These are phyloP conservation scores for Mallotus repandus DNA, from an alignment of 441 rosid species.

Conservation along the genomic window DNA sequence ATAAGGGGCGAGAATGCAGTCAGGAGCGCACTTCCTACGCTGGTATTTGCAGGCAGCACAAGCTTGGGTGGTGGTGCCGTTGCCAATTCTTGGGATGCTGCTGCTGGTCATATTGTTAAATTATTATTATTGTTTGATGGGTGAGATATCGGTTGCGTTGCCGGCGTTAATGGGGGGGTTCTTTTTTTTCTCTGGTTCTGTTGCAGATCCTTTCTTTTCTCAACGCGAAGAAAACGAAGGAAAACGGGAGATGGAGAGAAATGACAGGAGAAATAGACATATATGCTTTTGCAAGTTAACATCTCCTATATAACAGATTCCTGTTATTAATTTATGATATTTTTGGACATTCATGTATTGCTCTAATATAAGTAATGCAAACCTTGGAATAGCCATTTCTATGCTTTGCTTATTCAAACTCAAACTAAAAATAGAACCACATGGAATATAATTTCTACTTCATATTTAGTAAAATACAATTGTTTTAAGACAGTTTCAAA, in stretches of 20 bases:
- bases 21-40: conserved; percentile 87
- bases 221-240: conserved; percentile 36
- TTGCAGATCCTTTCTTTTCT: conserved; percentile 40
- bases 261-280: conserved; percentile 40
- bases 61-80: conserved; percentile 60
- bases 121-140: conserved; percentile 21
- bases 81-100: conserved; percentile 30
- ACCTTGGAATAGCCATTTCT: background rate
- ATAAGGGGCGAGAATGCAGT: conserved; percentile 93
- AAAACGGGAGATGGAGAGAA: conserved; percentile 47
- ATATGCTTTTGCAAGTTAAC: conserved; percentile 30
- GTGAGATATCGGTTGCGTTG: conserved; percentile 61
- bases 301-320: conserved; percentile 34
- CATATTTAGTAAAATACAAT: background rate
- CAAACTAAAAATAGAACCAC: background rate
- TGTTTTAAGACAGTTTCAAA: background rate
- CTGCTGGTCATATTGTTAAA: conserved; percentile 23
- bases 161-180: conserved; percentile 52
- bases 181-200: conserved; percentile 20
- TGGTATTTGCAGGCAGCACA: conserved; percentile 99
- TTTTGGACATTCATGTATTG: conserved; percentile 2
- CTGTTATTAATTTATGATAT: conserved; percentile 14
- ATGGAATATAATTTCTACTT: no score
- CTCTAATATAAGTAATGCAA: background rate
- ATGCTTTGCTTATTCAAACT: no score